Evolutionary conservation across 192 early-diverging fungal genomes (phyloP), one percentile per base, ranked within the genome.

Genomic region (Umbelopsis sp.): DNA sequence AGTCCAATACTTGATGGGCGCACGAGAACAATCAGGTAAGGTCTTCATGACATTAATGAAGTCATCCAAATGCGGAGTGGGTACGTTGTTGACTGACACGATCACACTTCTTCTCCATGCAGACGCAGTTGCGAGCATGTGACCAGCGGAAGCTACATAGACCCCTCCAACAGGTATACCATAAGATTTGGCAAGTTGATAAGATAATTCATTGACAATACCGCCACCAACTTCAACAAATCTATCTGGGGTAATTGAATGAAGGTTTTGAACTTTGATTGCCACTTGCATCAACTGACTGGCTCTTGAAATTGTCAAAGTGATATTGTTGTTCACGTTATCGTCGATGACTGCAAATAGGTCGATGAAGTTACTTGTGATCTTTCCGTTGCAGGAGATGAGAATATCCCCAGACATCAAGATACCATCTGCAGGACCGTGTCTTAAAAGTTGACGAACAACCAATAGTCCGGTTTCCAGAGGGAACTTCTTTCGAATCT

Each of bases 201-300:
- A 92, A 4, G 90, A 90, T 17, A 94, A 68, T 53, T 91, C 83
- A 76, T 92, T 82, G 38, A 93, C 78, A 45, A 90, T 88, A 26
- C 85, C 91, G 32, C 95, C 95, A 54, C 96, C 96, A 50, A 95
- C 85, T 71, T 94, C 90, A n/a, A 98, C 86, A 74, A 89, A 94
- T 17, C 91, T 84, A 68, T 94, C 86, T 0, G 96, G 95, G 11
- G 94, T 94, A 31, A 94, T 85, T 0, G 79, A 77, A 70, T 92
- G 90, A 56, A 94, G 76, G 71, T 94, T 87, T 79, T 94, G 86
- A 0, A 92, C 89, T 9, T 52, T 43, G 12, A 86, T 68, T 14
- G 76, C 74, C 31, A 87, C 50, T 4, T 79, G 71, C n/a, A 75
- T 51, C 17, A 81, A 43, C 32, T 81, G 65, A 17, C 82, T 81